phyloP scores from a whole-genome alignment of 441 rosid species.

The Capsella rubella region DNA sequence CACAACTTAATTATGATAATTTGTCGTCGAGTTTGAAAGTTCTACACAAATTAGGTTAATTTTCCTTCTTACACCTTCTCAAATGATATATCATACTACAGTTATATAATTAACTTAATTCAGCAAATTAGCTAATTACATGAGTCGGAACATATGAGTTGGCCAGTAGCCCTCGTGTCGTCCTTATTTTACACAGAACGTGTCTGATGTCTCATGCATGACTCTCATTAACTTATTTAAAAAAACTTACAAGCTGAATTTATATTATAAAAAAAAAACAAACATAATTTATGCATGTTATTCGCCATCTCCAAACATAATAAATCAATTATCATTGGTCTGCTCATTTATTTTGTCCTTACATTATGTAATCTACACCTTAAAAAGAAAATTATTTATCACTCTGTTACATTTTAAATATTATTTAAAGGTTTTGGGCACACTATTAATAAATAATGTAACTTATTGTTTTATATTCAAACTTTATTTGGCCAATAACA shows the following conservation, averaged over 20 bases:
- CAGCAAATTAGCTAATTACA: no score
- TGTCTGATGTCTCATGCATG: neutral
- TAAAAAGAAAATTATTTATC: neutral
- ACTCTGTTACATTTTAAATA: neutral
- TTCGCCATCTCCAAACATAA: conserved; percentile 23
- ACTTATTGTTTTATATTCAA: neutral
- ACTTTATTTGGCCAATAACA: no score
- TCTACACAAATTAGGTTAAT: neutral
- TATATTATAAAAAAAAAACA: neutral
- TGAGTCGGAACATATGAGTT: conserved; percentile 11
- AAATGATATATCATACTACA: neutral
- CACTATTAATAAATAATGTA: neutral
- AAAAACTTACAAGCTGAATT: neutral
- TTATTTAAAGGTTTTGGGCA: neutral
- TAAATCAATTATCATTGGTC: conserved; percentile 5
- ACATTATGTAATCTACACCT: neutral
- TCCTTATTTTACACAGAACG: conserved; percentile 26
- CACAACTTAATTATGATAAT: conserved; percentile 6
- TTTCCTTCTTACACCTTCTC: neutral
- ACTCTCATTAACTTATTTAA: neutral
- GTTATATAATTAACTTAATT: neutral
- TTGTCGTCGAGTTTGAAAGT: neutral
- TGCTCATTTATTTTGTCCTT: neutral
- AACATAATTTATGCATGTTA: neutral
- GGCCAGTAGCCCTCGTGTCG: conserved; percentile 30